Evolutionary conservation across 164 flowering plant species (phyloP).

Genomic region (Magnolia kwangsiensis): DNA sequence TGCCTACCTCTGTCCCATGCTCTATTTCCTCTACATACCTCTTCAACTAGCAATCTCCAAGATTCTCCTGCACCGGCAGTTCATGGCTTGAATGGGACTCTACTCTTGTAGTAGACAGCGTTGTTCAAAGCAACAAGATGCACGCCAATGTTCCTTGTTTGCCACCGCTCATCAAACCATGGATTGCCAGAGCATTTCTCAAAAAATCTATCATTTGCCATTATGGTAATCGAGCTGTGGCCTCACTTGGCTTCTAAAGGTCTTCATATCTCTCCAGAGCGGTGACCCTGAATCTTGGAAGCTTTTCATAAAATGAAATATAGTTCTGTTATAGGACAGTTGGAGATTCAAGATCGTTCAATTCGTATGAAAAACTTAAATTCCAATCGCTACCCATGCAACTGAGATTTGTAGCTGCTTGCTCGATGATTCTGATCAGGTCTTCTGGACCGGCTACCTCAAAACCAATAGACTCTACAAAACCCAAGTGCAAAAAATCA

Average conservation of each 20-base stretch:
- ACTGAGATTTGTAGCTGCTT: constrained; percentile 25
- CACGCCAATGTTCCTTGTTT: background rate
- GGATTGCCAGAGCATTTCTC: too few species aligned
- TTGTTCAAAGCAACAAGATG: background rate
- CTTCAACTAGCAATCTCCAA: background rate
- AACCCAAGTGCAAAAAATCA: constrained; percentile 14
- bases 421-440: constrained; percentile 42
- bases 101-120: background rate
- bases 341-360: constrained; percentile 11
- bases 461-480: constrained; percentile 13
- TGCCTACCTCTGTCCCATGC: background rate
- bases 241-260: background rate
- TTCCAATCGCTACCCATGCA: constrained; percentile 9
- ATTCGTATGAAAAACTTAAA: constrained; percentile 8
- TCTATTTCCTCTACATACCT: background rate
- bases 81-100: background rate
- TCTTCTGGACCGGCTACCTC: constrained; percentile 40
- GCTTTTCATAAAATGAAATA: too few species aligned
- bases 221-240: background rate
- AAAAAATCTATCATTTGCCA: too few species aligned
- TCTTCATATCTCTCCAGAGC: too few species aligned
- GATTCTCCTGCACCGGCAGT: background rate
- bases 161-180: too few species aligned
- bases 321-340: constrained; percentile 1
- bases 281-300: background rate